Evolutionary conservation across 257 asterid genomes (phyloP), one percentile per base, ranked within the genome.

Genomic region (Salvia rosmarinus): DNA sequence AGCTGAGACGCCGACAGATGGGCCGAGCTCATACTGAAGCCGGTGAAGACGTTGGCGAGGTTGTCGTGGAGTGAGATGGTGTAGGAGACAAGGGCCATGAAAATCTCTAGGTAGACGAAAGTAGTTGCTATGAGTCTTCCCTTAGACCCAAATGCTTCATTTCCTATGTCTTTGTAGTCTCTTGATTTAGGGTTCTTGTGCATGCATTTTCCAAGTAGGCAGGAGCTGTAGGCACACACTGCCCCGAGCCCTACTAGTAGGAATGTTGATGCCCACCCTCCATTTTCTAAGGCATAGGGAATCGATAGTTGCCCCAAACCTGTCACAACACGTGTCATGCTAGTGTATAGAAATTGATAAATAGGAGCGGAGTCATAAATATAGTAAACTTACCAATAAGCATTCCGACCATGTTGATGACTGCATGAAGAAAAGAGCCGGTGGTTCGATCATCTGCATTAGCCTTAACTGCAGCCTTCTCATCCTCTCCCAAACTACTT

Each of bases 51-150:
- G 50, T 42, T 70, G 56, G 88, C 73, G 28, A 90, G 62, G 80
- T 86, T 90, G 86, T 88, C 93, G 35, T 90, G 96, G 2, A 90
- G 88, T 17, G 95, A 90, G 42, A 90, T 90, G 17, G 95, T 88
- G 78, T 90, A 90, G 55, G 96, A 88, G 19, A 88, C 86, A n/a
- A 90, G 91, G 74, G 89, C 82, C 96, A 90, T 90, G 86, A 90
- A 90, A 4, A 90, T 88, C 78, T 88, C 96, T 57, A 83, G 10
- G 81, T 80, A 82, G 21, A 85, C 79, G 78, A 88, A 83, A 39
- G 78, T 54, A 13, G 86, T 46, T 2, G 88, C 82, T 21, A 77
- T 13, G 44, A 77, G 73, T 82, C 88, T 83, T 55, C 97, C 96
- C 44, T 77, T 88, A 7, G 81, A 10, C n/a, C 97, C 96, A 62